Percentiles rank a stretch among this genome's conserved stretches.
Conservation (phyloP, 106 monocot genomes). For the Alisma plantagoaquatica region DNA sequence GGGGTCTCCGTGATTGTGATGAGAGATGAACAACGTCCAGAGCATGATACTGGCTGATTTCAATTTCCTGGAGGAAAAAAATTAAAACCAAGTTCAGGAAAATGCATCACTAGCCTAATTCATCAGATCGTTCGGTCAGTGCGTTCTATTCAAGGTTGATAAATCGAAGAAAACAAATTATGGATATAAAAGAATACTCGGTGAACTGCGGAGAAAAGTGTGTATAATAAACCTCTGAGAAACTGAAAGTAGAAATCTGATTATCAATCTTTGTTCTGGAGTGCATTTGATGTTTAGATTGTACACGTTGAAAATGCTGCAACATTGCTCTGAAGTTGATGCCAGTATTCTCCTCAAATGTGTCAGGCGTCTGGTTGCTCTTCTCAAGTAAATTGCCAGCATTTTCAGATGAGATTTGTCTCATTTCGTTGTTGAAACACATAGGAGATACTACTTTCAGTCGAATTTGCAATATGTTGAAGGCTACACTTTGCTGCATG, state of each 20-base stretch:
- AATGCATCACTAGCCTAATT: no score
- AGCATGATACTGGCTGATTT: no score
- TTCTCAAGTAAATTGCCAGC: conserved; percentile 24
- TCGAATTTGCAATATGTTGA: conserved; percentile 83
- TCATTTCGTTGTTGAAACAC: conserved; percentile 18
- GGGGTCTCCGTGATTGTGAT: no score
- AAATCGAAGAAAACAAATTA: no score
- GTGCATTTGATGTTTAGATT: conserved; percentile 40
- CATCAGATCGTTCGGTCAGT: no score
- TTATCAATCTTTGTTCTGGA: conserved; percentile 13
- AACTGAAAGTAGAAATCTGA: neutral
- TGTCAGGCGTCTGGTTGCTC: conserved; percentile 17
- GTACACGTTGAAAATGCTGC: conserved; percentile 54
- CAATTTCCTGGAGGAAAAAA: no score
- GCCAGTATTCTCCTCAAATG: conserved; percentile 16
- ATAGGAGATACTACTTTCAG: conserved; percentile 70
- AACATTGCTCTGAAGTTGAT: conserved; percentile 54
- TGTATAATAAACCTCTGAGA: neutral
- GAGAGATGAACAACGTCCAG: no score
- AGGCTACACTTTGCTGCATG: conserved; percentile 94
- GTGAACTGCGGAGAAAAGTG: no score
- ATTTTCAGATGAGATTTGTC: conserved; percentile 31
- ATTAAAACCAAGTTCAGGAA: no score
- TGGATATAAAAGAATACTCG: no score
- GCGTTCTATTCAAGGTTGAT: no score